Evolutionary conservation across 139 green algal genomes (phyloP), one percentile per base, ranked within the genome.

Genomic region (Chlamydomonas sphaeroides): DNA sequence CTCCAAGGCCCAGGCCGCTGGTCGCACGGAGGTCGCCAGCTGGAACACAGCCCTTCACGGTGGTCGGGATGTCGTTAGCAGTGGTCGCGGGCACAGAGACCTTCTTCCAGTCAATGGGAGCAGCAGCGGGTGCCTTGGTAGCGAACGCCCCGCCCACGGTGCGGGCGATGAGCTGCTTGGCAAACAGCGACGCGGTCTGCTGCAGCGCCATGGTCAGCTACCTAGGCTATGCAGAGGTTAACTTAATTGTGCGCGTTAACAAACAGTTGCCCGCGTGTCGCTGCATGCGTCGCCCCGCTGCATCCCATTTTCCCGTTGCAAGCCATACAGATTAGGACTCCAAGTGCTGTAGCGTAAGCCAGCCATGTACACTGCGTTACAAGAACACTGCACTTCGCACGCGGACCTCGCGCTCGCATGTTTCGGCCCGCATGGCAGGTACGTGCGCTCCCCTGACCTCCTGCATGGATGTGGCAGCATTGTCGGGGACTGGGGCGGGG

Each of bases 1-100:
- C 95, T 15, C 93, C 94, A 15, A 93, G 32, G 38, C 92, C 92
- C 18, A 98, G 89, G 7, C 90, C 95, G 32, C 88, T 95, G 0
- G 90, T 95, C 15, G 91, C 65, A 2, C 84, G 67, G 11, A 89
- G 73, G 72, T 89, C 84, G 25, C 65, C 65, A 41, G 78, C 80
- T 5, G 57, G 53, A 32, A 83, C 82, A 18, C 35, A 42, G 51
- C 78, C 78, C 2, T 75, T 79, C 4, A 79, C 77, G 0, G 83
- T 87, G 26, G 49, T 65, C 1, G 79, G 73, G 15, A 88, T 84
- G 26, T 79, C 65, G 33, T 83, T 78, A 0, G 79, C 33, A 28
- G 82, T 86, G 2, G 83, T 62, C 33, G 72, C 53, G 30, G 86
- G 81, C 28, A 90, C 53, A 1, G 68, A 21, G 2, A 89, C 74